A percentile compares a stretch with the other conserved stretches of the same genome.
Evolutionary conservation across 768 basidiomycete species (phyloP).

Genomic region (Lactarius sp.): DNA sequence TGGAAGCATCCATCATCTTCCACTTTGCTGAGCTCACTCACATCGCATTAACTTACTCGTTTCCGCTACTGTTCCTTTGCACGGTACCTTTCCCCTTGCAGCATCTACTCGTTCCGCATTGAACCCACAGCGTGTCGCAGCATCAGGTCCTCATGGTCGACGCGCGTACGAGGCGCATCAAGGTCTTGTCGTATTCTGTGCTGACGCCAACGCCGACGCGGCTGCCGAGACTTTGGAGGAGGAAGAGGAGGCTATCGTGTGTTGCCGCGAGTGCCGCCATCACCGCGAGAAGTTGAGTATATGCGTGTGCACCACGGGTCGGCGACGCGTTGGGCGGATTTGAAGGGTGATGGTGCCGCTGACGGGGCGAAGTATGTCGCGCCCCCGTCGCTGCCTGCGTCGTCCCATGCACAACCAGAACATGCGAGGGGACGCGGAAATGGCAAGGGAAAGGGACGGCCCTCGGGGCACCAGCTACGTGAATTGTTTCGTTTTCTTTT

Average conservation of each 20-base stretch:
- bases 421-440: not conserved
- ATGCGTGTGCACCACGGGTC: slow-evolving; percentile 12
- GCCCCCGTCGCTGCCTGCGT: not conserved
- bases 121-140: not conserved
- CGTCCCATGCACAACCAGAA: not conserved
- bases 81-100: slow-evolving; percentile 21
- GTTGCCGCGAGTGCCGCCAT: slow-evolving; percentile 8
- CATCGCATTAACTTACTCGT: no score
- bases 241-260: not conserved
- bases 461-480: not conserved
- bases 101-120: slow-evolving; percentile 14
- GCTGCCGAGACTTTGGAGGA: not conserved
- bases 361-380: slow-evolving; percentile 14
- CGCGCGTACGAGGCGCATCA: slow-evolving; percentile 7
- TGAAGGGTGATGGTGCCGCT: not conserved
- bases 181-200: slow-evolving; percentile 4
- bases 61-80: slow-evolving; percentile 20
- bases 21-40: no score
- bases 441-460: not conserved
- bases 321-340: slow-evolving; percentile 16
- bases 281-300: slow-evolving; percentile 14
- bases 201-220: not conserved
- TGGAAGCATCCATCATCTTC: no score
- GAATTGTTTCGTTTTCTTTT: not conserved
- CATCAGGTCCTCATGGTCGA: slow-evolving; percentile 17